Percentiles rank a stretch among this genome's conserved stretches.
Conservation (phyloP, 768 basidiomycete species). For the Termitomyces sp. region DNA sequence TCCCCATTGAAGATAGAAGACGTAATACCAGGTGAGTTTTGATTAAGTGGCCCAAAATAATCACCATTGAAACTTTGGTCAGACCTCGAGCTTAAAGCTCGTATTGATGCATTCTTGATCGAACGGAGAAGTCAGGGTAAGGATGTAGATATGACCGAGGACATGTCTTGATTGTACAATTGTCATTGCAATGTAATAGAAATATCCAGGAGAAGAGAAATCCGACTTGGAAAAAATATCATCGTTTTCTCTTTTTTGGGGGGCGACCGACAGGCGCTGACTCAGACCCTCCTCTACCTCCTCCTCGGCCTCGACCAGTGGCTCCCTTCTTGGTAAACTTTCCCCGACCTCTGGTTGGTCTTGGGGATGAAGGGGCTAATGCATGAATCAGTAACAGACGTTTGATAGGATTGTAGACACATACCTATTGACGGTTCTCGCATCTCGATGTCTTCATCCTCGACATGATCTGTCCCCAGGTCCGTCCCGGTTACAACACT, state of each 20-base stretch:
- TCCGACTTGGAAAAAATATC: conserved; percentile 4
- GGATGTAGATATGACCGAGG: conserved; percentile 12
- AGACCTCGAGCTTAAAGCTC: conserved; percentile 68
- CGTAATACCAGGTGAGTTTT: conserved; percentile 58
- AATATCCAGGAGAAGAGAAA: neutral
- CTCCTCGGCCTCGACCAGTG: conserved; percentile 11
- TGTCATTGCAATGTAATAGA: conserved; percentile 1
- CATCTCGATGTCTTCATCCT: conserved; percentile 60
- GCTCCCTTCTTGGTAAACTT: conserved; percentile 24
- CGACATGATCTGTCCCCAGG: conserved; percentile 59
- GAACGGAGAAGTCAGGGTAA: conserved; percentile 44
- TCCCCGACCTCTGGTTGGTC: conserved; percentile 28
- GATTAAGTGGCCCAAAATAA: neutral
- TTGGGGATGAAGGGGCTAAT: conserved; percentile 31
- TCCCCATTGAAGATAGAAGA: conserved; percentile 75
- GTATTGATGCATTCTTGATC: conserved; percentile 65
- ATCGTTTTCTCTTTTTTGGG: conserved; percentile 44
- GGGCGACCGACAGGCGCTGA: conserved; percentile 25
- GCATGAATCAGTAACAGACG: conserved; percentile 1
- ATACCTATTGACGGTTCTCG: conserved; percentile 55
- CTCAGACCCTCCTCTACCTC: conserved; percentile 19
- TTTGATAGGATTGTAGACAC: conserved; percentile 13
- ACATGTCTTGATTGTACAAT: conserved; percentile 7
- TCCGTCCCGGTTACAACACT: conserved; percentile 72
- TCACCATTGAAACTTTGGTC: conserved; percentile 1